Base-by-base conservation (phyloP, 805 yeast species). In the Candida xyloterini region DNA sequence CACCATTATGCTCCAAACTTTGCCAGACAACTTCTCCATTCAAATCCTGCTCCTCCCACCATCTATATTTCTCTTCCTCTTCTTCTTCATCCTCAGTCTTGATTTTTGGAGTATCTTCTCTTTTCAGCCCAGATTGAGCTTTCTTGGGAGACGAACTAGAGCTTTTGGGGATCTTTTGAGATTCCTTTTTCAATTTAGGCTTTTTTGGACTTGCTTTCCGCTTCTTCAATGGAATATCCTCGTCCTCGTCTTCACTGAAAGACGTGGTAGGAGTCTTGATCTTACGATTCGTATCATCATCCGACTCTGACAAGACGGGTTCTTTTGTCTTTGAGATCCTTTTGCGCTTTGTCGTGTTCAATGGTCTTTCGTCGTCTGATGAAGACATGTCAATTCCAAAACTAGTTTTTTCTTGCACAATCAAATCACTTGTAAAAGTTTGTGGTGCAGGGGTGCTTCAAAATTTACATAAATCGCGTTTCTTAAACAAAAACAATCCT, bases 11-110 rank as follows among this genome's bases (percentile, higher is more conserved):
- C 47, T 78, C 87, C 37, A 91, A 66, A 1, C 89, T 75, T 16
- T 78, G 81, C 99, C 99, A 91, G 57, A 88, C 87, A 39, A 81
- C 71, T 29, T 81, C 76, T 23, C 83, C 91, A 55, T 85, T 84
- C 23, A 79, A 63, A 48, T 82, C 84, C 31, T 76, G 78, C 30
- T 76, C 78, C 57, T 86, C 91, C 93, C 95, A 88, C 95, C 95
- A 63, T 42, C 79, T 81, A 57, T 76, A 81, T n/a, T 64, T 68
- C 2, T 73, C 86, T 3, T 74, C 80, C n/a, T 74, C 79, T 13
- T 74, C 80, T 14, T 69, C 77, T 2, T 59, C 63, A 4, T 50
- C 56, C 57, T 20, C 62, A 53, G 22, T 55, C 31, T 44, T 46
- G 42, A 36, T 16, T 25, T 26, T 50, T 2, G 50, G 51, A 4